Evolutionary conservation across 805 yeast genomes (phyloP).

Genomic region (Wilhelminamyces savonicus): DNA sequence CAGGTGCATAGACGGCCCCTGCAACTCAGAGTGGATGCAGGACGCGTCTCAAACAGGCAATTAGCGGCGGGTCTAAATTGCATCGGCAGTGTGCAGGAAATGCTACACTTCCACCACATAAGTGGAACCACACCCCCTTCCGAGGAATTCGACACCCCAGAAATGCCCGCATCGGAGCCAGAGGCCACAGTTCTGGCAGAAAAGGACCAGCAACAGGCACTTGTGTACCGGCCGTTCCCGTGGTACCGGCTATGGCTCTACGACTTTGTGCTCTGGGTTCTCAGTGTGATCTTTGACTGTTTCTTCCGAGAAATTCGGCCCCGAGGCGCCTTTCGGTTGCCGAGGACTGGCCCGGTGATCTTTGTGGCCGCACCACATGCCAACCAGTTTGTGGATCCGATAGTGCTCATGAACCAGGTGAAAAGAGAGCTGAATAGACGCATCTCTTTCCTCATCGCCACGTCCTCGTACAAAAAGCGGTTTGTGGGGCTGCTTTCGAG

Average conservation of each 20-base stretch:
- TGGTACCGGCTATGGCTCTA: constrained; percentile 20
- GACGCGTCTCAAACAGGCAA: too few species aligned
- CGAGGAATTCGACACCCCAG: too few species aligned
- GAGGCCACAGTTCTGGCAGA: too few species aligned
- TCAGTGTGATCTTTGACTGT: constrained; percentile 45
- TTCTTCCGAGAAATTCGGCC: constrained; percentile 88
- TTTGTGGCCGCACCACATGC: constrained; percentile 98
- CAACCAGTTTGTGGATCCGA: constrained; percentile 83
- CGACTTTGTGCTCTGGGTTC: constrained; percentile 47
- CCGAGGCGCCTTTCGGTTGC: constrained; percentile 75
- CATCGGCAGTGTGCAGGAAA: too few species aligned
- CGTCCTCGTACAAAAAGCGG: constrained; percentile 55
- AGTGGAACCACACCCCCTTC: too few species aligned
- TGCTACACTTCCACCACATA: too few species aligned
- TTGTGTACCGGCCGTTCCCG: too few species aligned
- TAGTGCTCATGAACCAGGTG: constrained; percentile 78
- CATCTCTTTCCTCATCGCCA: constrained; percentile 81
- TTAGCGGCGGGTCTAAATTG: too few species aligned
- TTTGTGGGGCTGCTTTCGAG: constrained; percentile 75
- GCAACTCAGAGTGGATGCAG: too few species aligned
- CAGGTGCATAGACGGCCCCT: too few species aligned
- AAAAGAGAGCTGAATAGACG: constrained; percentile 60
- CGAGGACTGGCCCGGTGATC: constrained; percentile 73
- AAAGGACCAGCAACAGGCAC: too few species aligned
- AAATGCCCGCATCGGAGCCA: too few species aligned